A percentile compares a stretch with the other conserved stretches of the same genome.
Conservation (phyloP, 768 basidiomycete genomes). For the Tricholoma sp. region DNA sequence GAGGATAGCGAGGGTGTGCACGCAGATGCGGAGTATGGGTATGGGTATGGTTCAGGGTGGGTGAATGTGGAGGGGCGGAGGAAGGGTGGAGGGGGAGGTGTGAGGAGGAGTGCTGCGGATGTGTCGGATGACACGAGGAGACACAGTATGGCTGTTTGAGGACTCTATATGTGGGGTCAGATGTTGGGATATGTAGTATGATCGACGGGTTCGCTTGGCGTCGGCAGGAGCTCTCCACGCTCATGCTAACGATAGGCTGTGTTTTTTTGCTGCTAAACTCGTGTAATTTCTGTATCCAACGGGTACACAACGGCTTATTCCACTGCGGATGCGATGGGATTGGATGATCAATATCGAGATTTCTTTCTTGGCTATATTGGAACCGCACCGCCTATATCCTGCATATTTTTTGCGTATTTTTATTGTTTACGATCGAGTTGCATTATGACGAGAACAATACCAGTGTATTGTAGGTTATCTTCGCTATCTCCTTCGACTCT, state of each 20-base stretch:
- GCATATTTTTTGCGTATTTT: not conserved
- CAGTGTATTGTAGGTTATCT: not conserved
- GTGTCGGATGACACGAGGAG: conserved; percentile 52
- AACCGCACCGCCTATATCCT: not conserved
- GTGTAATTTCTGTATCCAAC: not conserved
- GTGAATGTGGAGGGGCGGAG: conserved; percentile 54
- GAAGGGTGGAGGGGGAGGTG: conserved; percentile 31
- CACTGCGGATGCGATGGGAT: not conserved
- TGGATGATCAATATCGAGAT: not conserved
- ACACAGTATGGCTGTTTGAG: conserved; percentile 63
- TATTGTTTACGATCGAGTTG: not conserved
- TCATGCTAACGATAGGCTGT: not conserved
- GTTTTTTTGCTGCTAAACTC: not conserved
- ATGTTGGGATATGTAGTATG: not conserved
- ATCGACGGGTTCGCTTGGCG: not conserved
- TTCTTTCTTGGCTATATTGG: not conserved
- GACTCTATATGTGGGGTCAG: not conserved
- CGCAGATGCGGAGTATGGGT: conserved; percentile 59
- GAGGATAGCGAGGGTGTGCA: conserved; percentile 66
- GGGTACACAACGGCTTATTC: not conserved
- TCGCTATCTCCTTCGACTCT: no score
- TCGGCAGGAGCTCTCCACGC: not conserved
- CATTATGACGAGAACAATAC: not conserved
- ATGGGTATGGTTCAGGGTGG: conserved; percentile 31
- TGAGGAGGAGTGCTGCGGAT: conserved; percentile 24